phyloP scores from a whole-genome alignment of 805 yeast genomes.

The Candida berthetii region DNA sequence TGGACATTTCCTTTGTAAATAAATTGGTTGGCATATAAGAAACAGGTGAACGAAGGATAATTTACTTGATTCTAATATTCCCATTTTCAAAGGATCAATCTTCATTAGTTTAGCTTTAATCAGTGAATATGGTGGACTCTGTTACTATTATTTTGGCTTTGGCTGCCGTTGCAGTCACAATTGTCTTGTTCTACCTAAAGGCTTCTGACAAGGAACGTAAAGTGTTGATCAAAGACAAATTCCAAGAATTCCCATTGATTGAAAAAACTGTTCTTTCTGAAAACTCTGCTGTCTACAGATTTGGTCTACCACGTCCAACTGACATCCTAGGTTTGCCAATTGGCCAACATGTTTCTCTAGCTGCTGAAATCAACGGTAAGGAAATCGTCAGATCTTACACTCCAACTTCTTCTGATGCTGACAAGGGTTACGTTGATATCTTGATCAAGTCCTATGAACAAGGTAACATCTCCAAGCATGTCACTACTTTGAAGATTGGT shows the following conservation, averaged over 20 bases:
- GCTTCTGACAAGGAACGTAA: slow-evolving; percentile 7
- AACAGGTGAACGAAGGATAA: no score
- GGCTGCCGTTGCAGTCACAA: slow-evolving; percentile 5
- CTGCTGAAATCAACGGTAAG: slow-evolving; percentile 70
- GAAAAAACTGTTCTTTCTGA: slow-evolving; percentile 71
- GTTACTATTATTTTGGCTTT: slow-evolving; percentile 2
- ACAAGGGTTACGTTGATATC: slow-evolving; percentile 77
- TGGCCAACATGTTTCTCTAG: slow-evolving; percentile 88
- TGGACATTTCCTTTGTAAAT: no score
- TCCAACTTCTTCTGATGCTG: slow-evolving; percentile 77
- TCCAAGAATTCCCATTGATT: slow-evolving; percentile 74
- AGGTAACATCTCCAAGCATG: slow-evolving; percentile 76
- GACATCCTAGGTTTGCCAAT: slow-evolving; percentile 84
- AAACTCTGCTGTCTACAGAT: slow-evolving; percentile 78
- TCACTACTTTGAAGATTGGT: slow-evolving; percentile 71
- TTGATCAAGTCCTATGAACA: slow-evolving; percentile 80
- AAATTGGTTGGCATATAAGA: no score
- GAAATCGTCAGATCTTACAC: slow-evolving; percentile 85
- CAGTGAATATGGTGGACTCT: no score
- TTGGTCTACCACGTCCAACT: slow-evolving; percentile 69
- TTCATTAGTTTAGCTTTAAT: no score
- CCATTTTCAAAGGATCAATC: background rate
- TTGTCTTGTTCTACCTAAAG: slow-evolving; percentile 1
- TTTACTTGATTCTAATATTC: no score
- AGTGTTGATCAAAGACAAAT: slow-evolving; percentile 59